These are phyloP conservation scores for Kokia cookei DNA, from an alignment of 441 rosid genomes.

Conservation along the genomic window DNA sequence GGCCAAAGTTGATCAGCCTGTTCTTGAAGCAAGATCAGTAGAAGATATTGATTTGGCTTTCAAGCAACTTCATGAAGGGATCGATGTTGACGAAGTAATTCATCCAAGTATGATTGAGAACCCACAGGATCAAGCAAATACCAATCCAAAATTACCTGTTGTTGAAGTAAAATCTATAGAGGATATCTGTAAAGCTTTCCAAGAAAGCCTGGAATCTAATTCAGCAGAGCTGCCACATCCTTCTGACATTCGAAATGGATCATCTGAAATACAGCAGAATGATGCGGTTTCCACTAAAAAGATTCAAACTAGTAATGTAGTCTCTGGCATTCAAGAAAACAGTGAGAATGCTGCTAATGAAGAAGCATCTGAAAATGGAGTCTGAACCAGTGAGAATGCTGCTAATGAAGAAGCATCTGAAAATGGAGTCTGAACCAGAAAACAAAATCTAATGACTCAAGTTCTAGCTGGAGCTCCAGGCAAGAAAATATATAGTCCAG, in stretches of 20 bases:
- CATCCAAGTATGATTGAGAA: slow-evolving; percentile 42
- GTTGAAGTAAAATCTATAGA: slow-evolving; percentile 47
- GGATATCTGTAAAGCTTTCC: slow-evolving; percentile 27
- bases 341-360: not conserved
- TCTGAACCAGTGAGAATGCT: slow-evolving; percentile 12
- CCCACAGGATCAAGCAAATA: slow-evolving; percentile 20
- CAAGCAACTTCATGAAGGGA: slow-evolving; percentile 55
- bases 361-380: slow-evolving; percentile 21
- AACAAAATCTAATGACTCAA: slow-evolving; percentile 10
- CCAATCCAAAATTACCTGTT: slow-evolving; percentile 22
- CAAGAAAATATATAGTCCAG: not conserved
- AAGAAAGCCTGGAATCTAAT: slow-evolving; percentile 22
- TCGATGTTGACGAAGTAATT: slow-evolving; percentile 43
- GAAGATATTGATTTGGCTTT: slow-evolving; percentile 59
- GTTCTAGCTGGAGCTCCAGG: slow-evolving; percentile 16
- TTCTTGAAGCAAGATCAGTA: slow-evolving; percentile 49
- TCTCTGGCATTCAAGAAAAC: not conserved
- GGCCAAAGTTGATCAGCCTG: slow-evolving; percentile 32
- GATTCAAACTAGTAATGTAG: not conserved
- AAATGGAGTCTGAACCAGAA: slow-evolving; percentile 19
- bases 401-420: slow-evolving; percentile 16
- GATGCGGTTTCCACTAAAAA: not conserved
- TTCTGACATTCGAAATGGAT: slow-evolving; percentile 16
- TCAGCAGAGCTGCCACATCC: slow-evolving; percentile 17
- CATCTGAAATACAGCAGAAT: slow-evolving; percentile 10